Base-by-base conservation (phyloP, 192 early-diverging fungal genomes). In the Coemansia sp. region DNA sequence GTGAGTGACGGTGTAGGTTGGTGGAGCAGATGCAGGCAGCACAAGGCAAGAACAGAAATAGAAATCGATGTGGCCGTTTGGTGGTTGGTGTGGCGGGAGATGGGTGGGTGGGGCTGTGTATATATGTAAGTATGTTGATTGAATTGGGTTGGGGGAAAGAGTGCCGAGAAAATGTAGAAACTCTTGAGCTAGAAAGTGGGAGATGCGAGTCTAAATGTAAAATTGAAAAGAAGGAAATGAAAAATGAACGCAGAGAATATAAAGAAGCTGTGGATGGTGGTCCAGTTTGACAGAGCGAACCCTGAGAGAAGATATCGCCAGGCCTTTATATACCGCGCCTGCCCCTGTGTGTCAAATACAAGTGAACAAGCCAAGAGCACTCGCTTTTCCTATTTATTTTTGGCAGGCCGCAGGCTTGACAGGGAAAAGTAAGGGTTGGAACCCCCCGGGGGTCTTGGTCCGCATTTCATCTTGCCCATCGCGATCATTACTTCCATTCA, bases 171-270 rank as follows among this genome's bases (percentile, higher is more conserved):
- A 53, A 30, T 53, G 50, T 33, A 53, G 50, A 28, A 53, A 53
- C 50, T 53, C 44, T 47, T 4, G 20, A 9, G 30, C 30, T 31
- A 53, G 22, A 53, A 33, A 53, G 15, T n/a, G 50, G 17, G 30
- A 53, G 50, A 53, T 53, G 50, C 50, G 50, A 53, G 50, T 53
- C 50, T 53, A 53, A 53, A 53, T 53, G 31, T 53, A 29, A 53
- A 53, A 53, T 53, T 11, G 50, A 53, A 53, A 48, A 13, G 13
- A 25, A 28, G 50, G 28, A 53, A 53, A 31, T 29, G 28, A 53
- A 53, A 53, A 53, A 53, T 53, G 50, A 33, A n/a, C 30, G 50
- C 28, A 33, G 50, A 33, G 28, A 53, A 53, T 23, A 53, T 53
- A n/a, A 53, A 31, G 30, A 48, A 33, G 50, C 28, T 15, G 15